Evolutionary conservation across 176 grass and related monocot species (phyloP).

Genomic region (Miscanthus lutarioriparius): DNA sequence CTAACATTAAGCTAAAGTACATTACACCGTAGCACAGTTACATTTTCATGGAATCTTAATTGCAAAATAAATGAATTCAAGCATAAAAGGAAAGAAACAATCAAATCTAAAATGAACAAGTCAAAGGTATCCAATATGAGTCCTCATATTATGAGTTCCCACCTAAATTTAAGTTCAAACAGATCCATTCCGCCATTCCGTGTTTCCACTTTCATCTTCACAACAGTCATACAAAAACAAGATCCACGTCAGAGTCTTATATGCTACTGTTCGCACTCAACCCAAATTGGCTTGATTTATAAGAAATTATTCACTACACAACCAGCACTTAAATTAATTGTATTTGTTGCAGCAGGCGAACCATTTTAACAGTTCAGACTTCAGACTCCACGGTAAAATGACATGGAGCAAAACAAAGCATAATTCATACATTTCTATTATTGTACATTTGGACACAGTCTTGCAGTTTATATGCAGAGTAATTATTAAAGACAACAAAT

Average conservation of each 20-base stretch:
- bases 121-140: not conserved
- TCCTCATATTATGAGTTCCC: not conserved
- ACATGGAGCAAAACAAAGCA: slow-evolving; percentile 30
- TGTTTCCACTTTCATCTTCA: slow-evolving; percentile 19
- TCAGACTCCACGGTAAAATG: not conserved
- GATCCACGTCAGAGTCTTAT: not conserved
- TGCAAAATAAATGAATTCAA: not conserved
- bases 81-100: not conserved
- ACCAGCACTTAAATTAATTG: not conserved
- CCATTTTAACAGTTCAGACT: not conserved
- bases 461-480: not conserved
- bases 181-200: not conserved
- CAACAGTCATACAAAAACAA: not conserved
- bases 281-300: not conserved
- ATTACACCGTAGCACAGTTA: slow-evolving; percentile 16
- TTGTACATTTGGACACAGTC: not conserved
- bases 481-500: not conserved
- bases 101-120: slow-evolving; percentile 11
- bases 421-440: not conserved
- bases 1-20: not conserved
- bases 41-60: slow-evolving; percentile 11
- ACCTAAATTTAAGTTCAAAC: not conserved
- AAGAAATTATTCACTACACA: not conserved
- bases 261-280: not conserved
- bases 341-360: slow-evolving; percentile 1